phyloP scores from a whole-genome alignment of 495 filamentous ascomycete genomes.

The Neurospora sp. region DNA sequence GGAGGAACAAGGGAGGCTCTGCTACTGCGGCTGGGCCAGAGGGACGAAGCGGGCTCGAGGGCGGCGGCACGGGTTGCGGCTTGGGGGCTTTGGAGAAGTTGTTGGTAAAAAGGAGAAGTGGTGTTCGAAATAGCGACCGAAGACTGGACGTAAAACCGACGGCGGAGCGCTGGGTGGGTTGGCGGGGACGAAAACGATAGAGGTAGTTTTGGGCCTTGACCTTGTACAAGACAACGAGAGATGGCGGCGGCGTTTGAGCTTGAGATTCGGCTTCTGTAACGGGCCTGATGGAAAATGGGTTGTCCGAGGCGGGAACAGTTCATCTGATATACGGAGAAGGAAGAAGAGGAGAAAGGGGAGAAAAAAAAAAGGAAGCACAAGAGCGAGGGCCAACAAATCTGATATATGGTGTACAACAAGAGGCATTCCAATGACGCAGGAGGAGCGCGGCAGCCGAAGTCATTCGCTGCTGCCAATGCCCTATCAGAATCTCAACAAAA shows the following conservation, averaged over 20 bases:
- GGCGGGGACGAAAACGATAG: neutral
- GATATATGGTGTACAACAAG: neutral
- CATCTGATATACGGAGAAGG: neutral
- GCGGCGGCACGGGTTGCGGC: neutral
- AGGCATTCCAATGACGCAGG: neutral
- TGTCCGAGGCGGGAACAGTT: neutral
- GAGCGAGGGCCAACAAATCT: neutral
- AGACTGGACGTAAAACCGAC: neutral
- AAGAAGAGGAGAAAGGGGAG: neutral
- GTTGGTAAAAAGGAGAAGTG: neutral
- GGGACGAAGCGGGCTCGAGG: neutral
- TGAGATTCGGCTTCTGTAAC: neutral
- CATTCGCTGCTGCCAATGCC: neutral
- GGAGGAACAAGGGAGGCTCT: neutral
- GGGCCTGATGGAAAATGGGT: neutral
- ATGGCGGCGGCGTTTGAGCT: neutral
- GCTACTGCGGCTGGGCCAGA: neutral
- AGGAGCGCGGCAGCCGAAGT: neutral
- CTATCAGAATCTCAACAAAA: conserved; percentile 1
- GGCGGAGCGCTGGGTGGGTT: neutral
- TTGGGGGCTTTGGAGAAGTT: neutral
- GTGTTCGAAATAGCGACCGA: neutral
- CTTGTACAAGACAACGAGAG: neutral
- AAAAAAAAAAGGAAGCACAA: neutral
- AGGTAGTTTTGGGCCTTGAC: neutral